phyloP scores from a whole-genome alignment of 192 early-diverging fungal genomes.

The Coemansia sp. region DNA sequence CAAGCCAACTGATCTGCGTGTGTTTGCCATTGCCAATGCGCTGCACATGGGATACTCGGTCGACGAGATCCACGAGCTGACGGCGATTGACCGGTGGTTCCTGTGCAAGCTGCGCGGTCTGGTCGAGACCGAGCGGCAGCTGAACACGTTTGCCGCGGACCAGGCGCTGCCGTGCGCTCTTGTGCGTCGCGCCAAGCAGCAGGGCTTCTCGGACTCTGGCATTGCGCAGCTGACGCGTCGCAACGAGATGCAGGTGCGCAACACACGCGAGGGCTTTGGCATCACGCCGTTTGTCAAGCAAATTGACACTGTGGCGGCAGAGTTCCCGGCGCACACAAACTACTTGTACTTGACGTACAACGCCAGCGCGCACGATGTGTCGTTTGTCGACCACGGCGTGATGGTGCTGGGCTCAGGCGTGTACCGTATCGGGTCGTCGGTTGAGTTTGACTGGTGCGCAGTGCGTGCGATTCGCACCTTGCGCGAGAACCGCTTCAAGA shows the following conservation, averaged over 20 bases:
- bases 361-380: constrained; percentile 86
- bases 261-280: constrained; percentile 71
- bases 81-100: constrained; percentile 97
- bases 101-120: constrained; percentile 90
- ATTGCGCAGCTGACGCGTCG: constrained; percentile 61
- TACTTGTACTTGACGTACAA: constrained; percentile 99
- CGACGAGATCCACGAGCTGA: constrained; percentile 86
- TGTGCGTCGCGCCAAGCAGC: constrained; percentile 81
- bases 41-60: constrained; percentile 90
- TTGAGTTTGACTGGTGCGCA: constrained; percentile 96
- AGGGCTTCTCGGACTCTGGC: constrained; percentile 88
- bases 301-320: constrained; percentile 98
- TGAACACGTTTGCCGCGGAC: constrained; percentile 49
- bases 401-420: constrained; percentile 97
- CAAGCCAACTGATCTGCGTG: constrained; percentile 88
- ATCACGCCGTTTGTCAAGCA: constrained; percentile 96
- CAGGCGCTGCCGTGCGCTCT: constrained; percentile 58
- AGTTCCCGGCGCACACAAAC: constrained; percentile 98
- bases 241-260: constrained; percentile 87
- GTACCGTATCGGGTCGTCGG: constrained; percentile 95
- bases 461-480: constrained; percentile 78
- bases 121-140: constrained; percentile 72
- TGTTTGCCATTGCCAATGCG: constrained; percentile 96
- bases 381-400: constrained; percentile 89
- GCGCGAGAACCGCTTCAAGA: constrained; percentile 72